phyloP scores from a whole-genome alignment of 306 rosid genomes.

The Acacia crassicarpa region DNA sequence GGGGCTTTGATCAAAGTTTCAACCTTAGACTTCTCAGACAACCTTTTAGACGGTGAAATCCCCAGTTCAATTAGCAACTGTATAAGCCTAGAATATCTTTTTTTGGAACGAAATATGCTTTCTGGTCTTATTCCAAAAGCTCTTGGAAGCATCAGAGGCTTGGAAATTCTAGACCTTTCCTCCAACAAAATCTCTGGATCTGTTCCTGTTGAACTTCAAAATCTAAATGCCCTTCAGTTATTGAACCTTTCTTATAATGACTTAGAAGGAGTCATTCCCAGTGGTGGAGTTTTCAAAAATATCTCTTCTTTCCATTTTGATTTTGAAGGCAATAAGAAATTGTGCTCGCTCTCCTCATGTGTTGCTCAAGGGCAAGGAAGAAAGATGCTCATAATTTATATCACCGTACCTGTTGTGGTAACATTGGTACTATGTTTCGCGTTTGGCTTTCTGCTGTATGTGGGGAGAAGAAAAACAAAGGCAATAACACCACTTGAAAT shows the following conservation, averaged over 20 bases:
- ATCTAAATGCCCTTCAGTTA: slow-evolving; percentile 37
- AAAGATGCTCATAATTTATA: slow-evolving; percentile 23
- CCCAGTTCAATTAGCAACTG: slow-evolving; percentile 56
- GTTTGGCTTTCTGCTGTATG: slow-evolving; percentile 35
- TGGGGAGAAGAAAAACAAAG: slow-evolving; percentile 31
- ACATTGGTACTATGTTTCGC: slow-evolving; percentile 35
- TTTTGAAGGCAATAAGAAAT: slow-evolving; percentile 63
- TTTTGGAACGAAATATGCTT: slow-evolving; percentile 51
- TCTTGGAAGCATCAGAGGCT: slow-evolving; percentile 54
- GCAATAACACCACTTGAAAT: not conserved
- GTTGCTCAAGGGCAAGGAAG: slow-evolving; percentile 19
- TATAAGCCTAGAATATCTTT: slow-evolving; percentile 53
- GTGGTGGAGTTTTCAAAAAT: slow-evolving; percentile 52
- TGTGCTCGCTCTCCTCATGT: slow-evolving; percentile 45
- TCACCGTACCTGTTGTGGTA: slow-evolving; percentile 27
- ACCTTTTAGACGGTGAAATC: slow-evolving; percentile 52
- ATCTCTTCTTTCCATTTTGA: slow-evolving; percentile 47
- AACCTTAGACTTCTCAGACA: slow-evolving; percentile 59
- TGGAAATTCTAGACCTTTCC: slow-evolving; percentile 68
- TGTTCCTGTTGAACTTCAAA: slow-evolving; percentile 59
- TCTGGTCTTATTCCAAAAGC: slow-evolving; percentile 63
- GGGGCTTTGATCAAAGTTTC: slow-evolving; percentile 37
- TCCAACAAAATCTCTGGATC: slow-evolving; percentile 66
- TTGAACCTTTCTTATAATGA: slow-evolving; percentile 69
- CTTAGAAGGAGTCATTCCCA: slow-evolving; percentile 63